Conservation (phyloP, 257 asterid genomes). For the Scutellaria barbata region DNA sequence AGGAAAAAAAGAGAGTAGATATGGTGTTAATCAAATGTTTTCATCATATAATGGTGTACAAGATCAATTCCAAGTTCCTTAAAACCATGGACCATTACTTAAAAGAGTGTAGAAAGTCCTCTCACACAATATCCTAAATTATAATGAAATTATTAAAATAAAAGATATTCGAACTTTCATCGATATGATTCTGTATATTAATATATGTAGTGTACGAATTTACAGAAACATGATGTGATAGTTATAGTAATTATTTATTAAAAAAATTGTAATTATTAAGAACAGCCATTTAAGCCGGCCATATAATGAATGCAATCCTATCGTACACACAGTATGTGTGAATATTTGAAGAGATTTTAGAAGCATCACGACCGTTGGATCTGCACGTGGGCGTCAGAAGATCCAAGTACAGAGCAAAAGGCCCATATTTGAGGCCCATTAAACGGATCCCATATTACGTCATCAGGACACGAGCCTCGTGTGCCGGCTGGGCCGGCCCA, state of each 20-base stretch:
- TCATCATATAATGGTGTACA: too few relatives aligned
- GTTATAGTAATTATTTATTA: neutral
- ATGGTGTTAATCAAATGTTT: too few relatives aligned
- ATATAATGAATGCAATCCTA: neutral
- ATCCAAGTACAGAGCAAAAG: slow-evolving; percentile 30
- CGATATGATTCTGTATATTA: too few relatives aligned
- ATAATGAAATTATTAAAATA: too few relatives aligned
- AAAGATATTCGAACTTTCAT: too few relatives aligned
- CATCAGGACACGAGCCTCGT: slow-evolving; percentile 54
- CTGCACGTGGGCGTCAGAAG: slow-evolving; percentile 64
- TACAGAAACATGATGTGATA: neutral
- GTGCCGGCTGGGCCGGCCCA: slow-evolving; percentile 74
- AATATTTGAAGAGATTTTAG: neutral
- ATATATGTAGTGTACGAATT: too few relatives aligned
- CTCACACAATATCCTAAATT: too few relatives aligned
- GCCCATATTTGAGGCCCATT: slow-evolving; percentile 37
- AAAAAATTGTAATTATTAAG: neutral
- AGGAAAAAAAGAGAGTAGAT: too few relatives aligned
- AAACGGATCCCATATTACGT: slow-evolving; percentile 40
- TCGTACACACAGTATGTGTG: slow-evolving; percentile 14
- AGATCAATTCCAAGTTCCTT: too few relatives aligned
- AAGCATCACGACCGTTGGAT: slow-evolving; percentile 47
- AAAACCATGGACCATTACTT: too few relatives aligned
- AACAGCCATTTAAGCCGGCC: slow-evolving; percentile 37
- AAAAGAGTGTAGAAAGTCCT: too few relatives aligned